A percentile compares a stretch with the other conserved stretches of the same genome.
These are phyloP conservation scores for Cercis canadensis DNA, from an alignment of 306 rosid species.

Conservation along the genomic window DNA sequence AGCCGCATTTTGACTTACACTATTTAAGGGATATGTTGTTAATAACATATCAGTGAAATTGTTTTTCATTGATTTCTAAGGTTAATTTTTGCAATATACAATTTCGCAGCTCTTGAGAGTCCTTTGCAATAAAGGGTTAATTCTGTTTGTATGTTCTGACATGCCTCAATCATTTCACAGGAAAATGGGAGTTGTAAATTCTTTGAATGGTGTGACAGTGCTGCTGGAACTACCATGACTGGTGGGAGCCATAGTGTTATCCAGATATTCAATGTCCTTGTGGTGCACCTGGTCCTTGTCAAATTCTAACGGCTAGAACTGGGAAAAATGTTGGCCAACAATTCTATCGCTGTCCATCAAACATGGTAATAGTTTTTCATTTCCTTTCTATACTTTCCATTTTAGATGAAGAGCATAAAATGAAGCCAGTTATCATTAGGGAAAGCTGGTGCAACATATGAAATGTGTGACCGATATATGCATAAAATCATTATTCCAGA, in stretches of 20 bases:
- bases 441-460: neutral
- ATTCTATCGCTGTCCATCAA: slow-evolving; percentile 59
- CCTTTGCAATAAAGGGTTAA: too few relatives aligned
- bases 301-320: slow-evolving; percentile 52
- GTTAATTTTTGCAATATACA: too few relatives aligned
- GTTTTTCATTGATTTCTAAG: too few relatives aligned
- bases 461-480: too few relatives aligned
- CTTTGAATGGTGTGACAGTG: slow-evolving; percentile 65
- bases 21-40: too few relatives aligned
- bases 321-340: slow-evolving; percentile 61
- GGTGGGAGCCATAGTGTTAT: slow-evolving; percentile 34
- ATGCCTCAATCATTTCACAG: too few relatives aligned
- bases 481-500: too few relatives aligned
- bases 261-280: slow-evolving; percentile 54
- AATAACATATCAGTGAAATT: too few relatives aligned
- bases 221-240: slow-evolving; percentile 39
- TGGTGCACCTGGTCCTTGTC: slow-evolving; percentile 52
- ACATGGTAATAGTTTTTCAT: slow-evolving; percentile 37
- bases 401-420: neutral
- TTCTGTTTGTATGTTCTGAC: too few relatives aligned
- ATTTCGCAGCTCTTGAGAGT: too few relatives aligned
- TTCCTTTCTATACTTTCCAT: neutral
- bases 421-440: neutral
- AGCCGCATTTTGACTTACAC: too few relatives aligned
- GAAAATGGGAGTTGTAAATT: slow-evolving; percentile 49